phyloP scores from a whole-genome alignment of 176 grass and related monocot genomes.

The Puya raimondii region DNA sequence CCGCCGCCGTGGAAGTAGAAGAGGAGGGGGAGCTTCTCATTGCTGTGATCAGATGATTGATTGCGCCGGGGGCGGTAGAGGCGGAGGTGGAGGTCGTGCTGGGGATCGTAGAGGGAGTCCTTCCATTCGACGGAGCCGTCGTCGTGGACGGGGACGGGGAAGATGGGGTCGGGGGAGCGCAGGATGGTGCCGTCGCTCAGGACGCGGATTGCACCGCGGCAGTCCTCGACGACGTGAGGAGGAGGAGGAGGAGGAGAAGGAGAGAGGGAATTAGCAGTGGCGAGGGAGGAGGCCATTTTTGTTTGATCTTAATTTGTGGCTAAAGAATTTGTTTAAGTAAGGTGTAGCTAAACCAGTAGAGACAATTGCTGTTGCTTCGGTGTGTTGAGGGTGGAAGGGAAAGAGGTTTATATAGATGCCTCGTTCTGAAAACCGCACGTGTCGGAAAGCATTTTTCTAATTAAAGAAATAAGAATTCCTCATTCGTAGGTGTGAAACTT shows the following conservation, averaged over 20 bases:
- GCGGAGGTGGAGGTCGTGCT: slow-evolving; percentile 11
- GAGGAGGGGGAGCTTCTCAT: slow-evolving; percentile 20
- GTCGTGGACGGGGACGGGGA: slow-evolving; percentile 18
- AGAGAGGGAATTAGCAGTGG: background rate
- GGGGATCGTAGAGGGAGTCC: slow-evolving; percentile 28
- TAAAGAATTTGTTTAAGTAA: no score
- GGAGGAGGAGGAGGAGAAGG: background rate
- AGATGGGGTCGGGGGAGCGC: slow-evolving; percentile 9
- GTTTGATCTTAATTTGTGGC: background rate
- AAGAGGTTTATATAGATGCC: no score
- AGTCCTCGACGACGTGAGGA: slow-evolving; percentile 3
- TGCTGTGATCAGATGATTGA: background rate
- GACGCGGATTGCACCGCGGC: slow-evolving; percentile 19
- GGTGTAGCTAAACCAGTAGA: no score
- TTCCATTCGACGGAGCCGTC: slow-evolving; percentile 35
- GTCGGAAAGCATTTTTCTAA: no score
- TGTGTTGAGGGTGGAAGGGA: no score
- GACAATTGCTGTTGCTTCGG: no score
- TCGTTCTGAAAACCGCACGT: no score
- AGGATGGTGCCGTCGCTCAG: slow-evolving; percentile 30
- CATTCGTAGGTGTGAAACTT: no score
- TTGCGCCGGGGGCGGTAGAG: slow-evolving; percentile 8
- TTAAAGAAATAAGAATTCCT: no score
- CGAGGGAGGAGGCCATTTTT: slow-evolving; percentile 3
- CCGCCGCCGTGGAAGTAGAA: slow-evolving; percentile 40